Evolutionary conservation across 345 rosid genomes (phyloP).

Genomic region (Microcos paniculata): DNA sequence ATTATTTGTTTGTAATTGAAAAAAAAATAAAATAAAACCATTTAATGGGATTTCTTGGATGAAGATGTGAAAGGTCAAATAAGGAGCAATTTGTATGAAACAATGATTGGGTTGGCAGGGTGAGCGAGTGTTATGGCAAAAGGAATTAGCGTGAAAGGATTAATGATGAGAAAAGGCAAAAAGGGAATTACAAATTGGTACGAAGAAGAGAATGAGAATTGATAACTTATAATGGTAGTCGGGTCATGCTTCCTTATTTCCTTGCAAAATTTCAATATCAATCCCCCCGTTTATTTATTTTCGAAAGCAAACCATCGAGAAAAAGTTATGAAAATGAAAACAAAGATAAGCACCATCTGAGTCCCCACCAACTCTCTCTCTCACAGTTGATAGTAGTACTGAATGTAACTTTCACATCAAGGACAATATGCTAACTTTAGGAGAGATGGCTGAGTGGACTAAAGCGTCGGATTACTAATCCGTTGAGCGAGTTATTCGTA

Average conservation of each 20-base stretch:
- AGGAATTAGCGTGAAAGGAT: constrained; percentile 5
- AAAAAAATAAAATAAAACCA: too few species aligned
- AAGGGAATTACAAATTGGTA: too few species aligned
- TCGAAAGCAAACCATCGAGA: background rate
- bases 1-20: too few species aligned
- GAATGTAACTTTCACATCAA: too few species aligned
- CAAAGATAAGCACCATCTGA: background rate
- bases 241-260: background rate
- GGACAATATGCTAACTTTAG: too few species aligned
- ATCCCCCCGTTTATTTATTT: too few species aligned
- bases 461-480: constrained; percentile 25
- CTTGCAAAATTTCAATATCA: background rate
- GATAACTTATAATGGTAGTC: background rate
- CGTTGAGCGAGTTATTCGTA: constrained; percentile 19
- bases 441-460: background rate
- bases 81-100: background rate
- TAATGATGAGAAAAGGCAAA: background rate
- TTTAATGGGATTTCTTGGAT: too few species aligned
- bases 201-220: background rate
- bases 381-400: too few species aligned
- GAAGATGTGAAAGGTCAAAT: background rate
- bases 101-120: background rate
- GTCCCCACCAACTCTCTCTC: too few species aligned
- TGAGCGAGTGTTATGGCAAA: background rate
- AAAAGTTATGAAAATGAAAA: background rate